Evolutionary conservation across 371 early-diverging fungal species (phyloP), one percentile per base, ranked within the genome.

Genomic region (Parasitella parasitica): DNA sequence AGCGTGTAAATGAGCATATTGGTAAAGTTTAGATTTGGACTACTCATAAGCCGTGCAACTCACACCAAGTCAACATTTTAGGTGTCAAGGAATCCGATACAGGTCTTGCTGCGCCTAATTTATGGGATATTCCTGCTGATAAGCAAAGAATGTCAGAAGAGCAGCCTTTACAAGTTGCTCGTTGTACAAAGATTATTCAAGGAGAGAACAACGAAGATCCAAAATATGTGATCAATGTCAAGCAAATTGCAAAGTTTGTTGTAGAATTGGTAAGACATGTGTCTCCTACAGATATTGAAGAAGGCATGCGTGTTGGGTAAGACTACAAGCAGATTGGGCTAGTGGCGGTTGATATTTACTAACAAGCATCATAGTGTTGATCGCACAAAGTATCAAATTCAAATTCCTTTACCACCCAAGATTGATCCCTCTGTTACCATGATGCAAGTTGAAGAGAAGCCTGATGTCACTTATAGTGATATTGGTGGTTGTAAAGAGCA

Each of bases 371-470:
- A 39, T 72, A 92, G 97, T 62, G 99, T 99, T 30, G 99, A 99
- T 81, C 94, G 99, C 63, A 92, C 89, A 71, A 99, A 99, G 81
- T 99, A 99, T 79, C 97, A 97, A 75, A 88, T 99, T 32, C 91
- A 96, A 80, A 92, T 95, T 73, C 90, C 98, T 39, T 81, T 98
- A 61, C 98, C 98, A 52, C 94, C 93, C 69, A 94, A 94, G 72
- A 91, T 96, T 58, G 98, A 98, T 76, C 97, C 98, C 16, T 82
- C 96, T 26, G 96, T 97, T 28, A 93, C 94, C 15, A 88, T 99
- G 71, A 99, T 99, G 99, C 99, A 98, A 93, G 97, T 99, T 6
- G 99, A 99, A 75, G 99, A 99, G 80, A 98, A 97, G 30, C 99
- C 99, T 8, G 99, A 99, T 77, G 96, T 97, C 43, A 98, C 99